phyloP scores from a whole-genome alignment of 306 rosid genomes.

The Luffa acutangula region DNA sequence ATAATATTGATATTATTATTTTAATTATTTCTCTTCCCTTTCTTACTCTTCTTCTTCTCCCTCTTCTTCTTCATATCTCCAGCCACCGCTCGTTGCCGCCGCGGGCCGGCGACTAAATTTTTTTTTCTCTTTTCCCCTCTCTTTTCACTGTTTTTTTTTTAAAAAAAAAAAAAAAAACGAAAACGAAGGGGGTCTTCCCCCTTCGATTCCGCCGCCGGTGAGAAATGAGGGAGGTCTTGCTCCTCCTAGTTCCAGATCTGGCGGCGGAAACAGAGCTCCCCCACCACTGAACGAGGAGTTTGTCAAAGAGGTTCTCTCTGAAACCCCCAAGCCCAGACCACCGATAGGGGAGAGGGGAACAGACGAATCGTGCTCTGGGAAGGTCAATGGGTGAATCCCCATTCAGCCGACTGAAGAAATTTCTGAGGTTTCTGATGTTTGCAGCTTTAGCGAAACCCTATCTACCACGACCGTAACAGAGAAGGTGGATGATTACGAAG shows the following conservation, averaged over 20 bases:
- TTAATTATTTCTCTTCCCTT: too few species aligned
- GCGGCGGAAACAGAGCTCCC: slow-evolving; percentile 43
- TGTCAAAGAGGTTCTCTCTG: slow-evolving; percentile 74
- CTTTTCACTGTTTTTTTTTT: too few species aligned
- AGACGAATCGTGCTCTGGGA: slow-evolving; percentile 15
- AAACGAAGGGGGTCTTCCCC: too few species aligned
- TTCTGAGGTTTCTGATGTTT: slow-evolving; percentile 61
- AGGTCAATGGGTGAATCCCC: slow-evolving; percentile 9
- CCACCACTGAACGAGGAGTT: slow-evolving; percentile 71
- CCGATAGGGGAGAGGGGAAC: background rate
- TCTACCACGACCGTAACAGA: slow-evolving; percentile 47
- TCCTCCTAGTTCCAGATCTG: background rate
- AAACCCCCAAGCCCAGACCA: slow-evolving; percentile 41
- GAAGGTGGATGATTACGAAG: slow-evolving; percentile 46
- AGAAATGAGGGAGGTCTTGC: background rate
- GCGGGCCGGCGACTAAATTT: too few species aligned
- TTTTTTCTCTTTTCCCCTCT: too few species aligned
- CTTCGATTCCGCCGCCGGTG: too few species aligned
- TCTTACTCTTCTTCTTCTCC: too few species aligned
- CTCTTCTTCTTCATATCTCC: too few species aligned
- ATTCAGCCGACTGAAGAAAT: slow-evolving; percentile 27
- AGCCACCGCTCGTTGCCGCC: too few species aligned
- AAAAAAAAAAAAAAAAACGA: too few species aligned
- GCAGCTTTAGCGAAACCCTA: slow-evolving; percentile 63
- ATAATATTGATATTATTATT: too few species aligned